phyloP scores from a whole-genome alignment of 106 monocot species.

The Phalaenopsis aphrodite region DNA sequence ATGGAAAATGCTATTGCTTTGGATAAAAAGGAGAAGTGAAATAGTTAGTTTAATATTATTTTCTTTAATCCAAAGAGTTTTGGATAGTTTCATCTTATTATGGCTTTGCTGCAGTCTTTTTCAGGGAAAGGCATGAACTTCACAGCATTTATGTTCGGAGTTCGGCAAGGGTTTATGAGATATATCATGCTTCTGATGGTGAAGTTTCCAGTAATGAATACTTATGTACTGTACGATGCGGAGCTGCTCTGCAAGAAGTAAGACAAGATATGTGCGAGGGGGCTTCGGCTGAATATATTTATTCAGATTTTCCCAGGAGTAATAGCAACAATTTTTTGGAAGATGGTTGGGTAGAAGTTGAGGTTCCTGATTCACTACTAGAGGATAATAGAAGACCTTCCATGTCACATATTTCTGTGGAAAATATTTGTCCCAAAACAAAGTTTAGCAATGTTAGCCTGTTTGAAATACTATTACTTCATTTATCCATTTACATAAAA shows the following conservation, averaged over 20 bases:
- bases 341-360: slow-evolving; percentile 84
- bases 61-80: background rate
- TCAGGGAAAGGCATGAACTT: slow-evolving; percentile 65
- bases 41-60: background rate
- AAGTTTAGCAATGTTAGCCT: slow-evolving; percentile 21
- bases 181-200: slow-evolving; percentile 52
- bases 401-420: slow-evolving; percentile 7
- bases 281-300: background rate
- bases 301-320: slow-evolving; percentile 12
- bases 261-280: background rate
- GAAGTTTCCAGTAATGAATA: slow-evolving; percentile 46
- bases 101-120: slow-evolving; percentile 45
- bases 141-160: slow-evolving; percentile 69
- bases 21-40: too few relatives aligned
- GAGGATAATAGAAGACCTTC: slow-evolving; percentile 8
- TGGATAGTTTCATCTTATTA: background rate
- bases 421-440: slow-evolving; percentile 13
- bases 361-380: slow-evolving; percentile 31
- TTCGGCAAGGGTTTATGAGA: slow-evolving; percentile 64
- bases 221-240: slow-evolving; percentile 80
- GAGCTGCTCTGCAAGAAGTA: slow-evolving; percentile 26
- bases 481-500: background rate
- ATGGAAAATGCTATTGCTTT: too few relatives aligned
- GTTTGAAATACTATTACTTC: background rate
- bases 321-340: slow-evolving; percentile 37